Base-by-base conservation (phyloP, 345 rosid genomes). In the Eucalyptus cloeziana region DNA sequence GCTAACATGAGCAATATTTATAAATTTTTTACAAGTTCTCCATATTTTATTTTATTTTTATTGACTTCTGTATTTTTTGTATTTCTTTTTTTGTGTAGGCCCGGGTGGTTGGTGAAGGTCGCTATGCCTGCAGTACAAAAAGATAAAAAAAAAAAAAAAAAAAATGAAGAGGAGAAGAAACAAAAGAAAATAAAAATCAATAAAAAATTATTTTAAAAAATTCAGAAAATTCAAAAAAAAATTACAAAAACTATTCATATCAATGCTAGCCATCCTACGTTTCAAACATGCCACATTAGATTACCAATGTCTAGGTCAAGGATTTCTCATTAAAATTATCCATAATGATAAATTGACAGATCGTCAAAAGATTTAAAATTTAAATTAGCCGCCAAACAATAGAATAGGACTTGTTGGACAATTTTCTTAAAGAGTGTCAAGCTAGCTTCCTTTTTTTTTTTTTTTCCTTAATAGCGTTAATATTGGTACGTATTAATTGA, bases 351-450 rank as follows among this genome's bases (percentile, higher is more conserved):
- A 64, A n/a, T 64, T 64, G 10, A 30, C 1, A 64, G 8, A n/a
- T 64, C 9, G 0, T 31, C 3, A 69, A 31, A 31, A 69, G 11
- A 2, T n/a, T n/a, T 67, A n/a, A 4, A 1, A 67, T 0, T 0
- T n/a, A 17, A n/a, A 7, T n/a, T 31, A 33, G 30, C 9, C 1
- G 0, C 3, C 21, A n/a, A n/a, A 30, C 1, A 7, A n/a, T 7
- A n/a, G 1, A 16, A n/a, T 67, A 15, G 3, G 40, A 31, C 11
- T 15, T 14, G 8, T 31, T 3, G 5, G 37, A 64, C 17, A 30
- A 27, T 60, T 60, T 60, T 11, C 31, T 5, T 27, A 11, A 27
- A 25, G 14, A 60, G 13, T 2, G 3, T 15, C 10, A 4, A 14
- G 17, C 76, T 67, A 30, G 76, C 37, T 19, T 33, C 80, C 44